A percentile compares a stretch with the other conserved stretches of the same genome.
Conservation (phyloP, 75 land plant species). For the Chamaecyparis obtusa region DNA sequence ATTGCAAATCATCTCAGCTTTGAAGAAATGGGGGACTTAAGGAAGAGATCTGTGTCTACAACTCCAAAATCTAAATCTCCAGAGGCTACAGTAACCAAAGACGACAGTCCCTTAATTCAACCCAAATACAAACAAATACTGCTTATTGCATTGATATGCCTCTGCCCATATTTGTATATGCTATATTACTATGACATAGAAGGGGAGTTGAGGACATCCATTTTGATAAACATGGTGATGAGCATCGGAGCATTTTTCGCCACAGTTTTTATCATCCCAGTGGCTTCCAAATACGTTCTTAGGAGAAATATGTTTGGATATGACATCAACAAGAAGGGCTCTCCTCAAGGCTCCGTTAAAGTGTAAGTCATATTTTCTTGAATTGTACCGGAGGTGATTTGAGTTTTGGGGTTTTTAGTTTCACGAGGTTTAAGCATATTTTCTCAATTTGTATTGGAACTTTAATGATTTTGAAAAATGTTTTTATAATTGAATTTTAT, state of each 20-base stretch:
- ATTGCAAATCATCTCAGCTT: background rate
- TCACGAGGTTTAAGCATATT: background rate
- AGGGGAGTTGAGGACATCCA: slow-evolving; percentile 49
- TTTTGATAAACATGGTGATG: slow-evolving; percentile 63
- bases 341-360: slow-evolving; percentile 79
- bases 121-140: slow-evolving; percentile 42
- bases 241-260: slow-evolving; percentile 70
- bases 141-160: slow-evolving; percentile 29
- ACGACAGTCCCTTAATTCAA: slow-evolving; percentile 19
- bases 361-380: slow-evolving; percentile 58
- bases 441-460: background rate
- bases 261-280: slow-evolving; percentile 63
- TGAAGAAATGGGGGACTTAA: slow-evolving; percentile 7
- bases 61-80: background rate
- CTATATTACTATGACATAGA: slow-evolving; percentile 62
- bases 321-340: slow-evolving; percentile 93
- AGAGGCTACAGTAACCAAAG: background rate
- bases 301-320: slow-evolving; percentile 80
- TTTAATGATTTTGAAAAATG: background rate
- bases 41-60: background rate
- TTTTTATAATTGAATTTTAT: background rate
- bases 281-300: slow-evolving; percentile 66
- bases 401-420: background rate
- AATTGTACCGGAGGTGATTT: background rate
- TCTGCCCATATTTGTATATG: slow-evolving; percentile 56